Evolutionary conservation across 2,329 filamentous ascomycete species (phyloP).

Genomic region (Basipetospora sp.): DNA sequence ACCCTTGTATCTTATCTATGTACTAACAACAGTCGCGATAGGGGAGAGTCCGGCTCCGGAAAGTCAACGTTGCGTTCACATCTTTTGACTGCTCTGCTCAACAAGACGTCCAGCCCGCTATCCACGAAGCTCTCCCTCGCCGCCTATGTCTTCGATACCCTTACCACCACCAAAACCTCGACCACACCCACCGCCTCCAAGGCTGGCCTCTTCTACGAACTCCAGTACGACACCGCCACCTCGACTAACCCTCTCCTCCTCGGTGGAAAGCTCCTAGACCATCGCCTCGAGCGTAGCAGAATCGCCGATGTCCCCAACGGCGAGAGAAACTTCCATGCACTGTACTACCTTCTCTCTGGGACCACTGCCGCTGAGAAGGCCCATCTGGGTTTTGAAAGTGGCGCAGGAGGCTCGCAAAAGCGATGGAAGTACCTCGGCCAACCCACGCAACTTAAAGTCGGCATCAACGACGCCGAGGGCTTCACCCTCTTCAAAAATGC

Average conservation of each 20-base stretch:
- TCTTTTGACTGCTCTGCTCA: constrained; percentile 68
- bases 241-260: constrained; percentile 75
- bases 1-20: too few species aligned
- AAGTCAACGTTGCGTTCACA: constrained; percentile 92
- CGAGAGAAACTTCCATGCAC: constrained; percentile 87
- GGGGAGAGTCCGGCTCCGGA: constrained; percentile 87
- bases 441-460: constrained; percentile 89
- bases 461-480: constrained; percentile 87
- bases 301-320: constrained; percentile 86
- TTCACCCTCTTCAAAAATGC: constrained; percentile 98
- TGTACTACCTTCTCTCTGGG: constrained; percentile 89
- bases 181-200: constrained; percentile 94
- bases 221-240: constrained; percentile 87
- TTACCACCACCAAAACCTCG: constrained; percentile 92
- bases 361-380: constrained; percentile 81
- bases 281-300: constrained; percentile 79
- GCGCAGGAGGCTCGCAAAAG: constrained; percentile 42
- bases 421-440: constrained; percentile 94
- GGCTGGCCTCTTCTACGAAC: constrained; percentile 83
- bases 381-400: constrained; percentile 54
- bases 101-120: constrained; percentile 80
- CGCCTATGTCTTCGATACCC: constrained; percentile 85
- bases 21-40: constrained; percentile 20
- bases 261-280: constrained; percentile 86
- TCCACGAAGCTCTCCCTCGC: constrained; percentile 88